Percentiles rank a stretch among this genome's conserved stretches.
Conservation (phyloP, 2,329 filamentous ascomycete genomes). For the Albophoma yamanashiensis region DNA sequence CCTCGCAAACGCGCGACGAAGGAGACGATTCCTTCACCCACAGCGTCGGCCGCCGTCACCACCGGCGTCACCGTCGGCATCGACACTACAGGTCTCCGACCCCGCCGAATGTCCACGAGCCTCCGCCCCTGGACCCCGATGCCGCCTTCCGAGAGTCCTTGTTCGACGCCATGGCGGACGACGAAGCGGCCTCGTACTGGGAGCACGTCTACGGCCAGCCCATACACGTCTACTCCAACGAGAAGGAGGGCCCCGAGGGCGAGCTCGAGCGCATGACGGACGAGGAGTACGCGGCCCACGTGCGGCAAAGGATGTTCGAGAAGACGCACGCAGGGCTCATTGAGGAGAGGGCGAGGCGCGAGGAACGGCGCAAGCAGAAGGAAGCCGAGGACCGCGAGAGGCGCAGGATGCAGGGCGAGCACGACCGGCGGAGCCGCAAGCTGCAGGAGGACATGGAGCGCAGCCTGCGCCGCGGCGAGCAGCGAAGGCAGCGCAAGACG, state of each 20-base stretch:
- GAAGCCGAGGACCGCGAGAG: conserved; percentile 39
- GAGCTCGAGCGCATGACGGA: conserved; percentile 79
- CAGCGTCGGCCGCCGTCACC: conserved; percentile 15
- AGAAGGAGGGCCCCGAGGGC: conserved; percentile 31
- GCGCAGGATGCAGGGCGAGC: conserved; percentile 15
- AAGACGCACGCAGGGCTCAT: conserved; percentile 77
- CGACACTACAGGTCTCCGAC: conserved; percentile 31
- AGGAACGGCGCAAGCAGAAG: conserved; percentile 40
- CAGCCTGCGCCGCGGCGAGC: conserved; percentile 56
- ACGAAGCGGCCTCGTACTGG: conserved; percentile 94
- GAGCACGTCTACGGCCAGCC: conserved; percentile 94
- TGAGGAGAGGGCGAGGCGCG: conserved; percentile 59
- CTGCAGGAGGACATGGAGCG: conserved; percentile 58
- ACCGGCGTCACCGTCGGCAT: conserved; percentile 17
- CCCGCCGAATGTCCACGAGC: conserved; percentile 34
- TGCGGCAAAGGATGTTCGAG: conserved; percentile 90
- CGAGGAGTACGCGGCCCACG: conserved; percentile 81
- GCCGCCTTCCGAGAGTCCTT: conserved; percentile 84
- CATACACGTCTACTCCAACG: conserved; percentile 64
- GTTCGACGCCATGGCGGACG: conserved; percentile 93
- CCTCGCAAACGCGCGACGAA: conserved; percentile 11
- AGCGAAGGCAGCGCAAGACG: conserved; percentile 42
- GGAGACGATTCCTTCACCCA: conserved; percentile 9
- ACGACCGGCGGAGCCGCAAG: conserved; percentile 19
- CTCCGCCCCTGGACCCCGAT: conserved; percentile 49